These are phyloP conservation scores for Logfia minima DNA, from an alignment of 129 eudicot species.

Conservation along the genomic window DNA sequence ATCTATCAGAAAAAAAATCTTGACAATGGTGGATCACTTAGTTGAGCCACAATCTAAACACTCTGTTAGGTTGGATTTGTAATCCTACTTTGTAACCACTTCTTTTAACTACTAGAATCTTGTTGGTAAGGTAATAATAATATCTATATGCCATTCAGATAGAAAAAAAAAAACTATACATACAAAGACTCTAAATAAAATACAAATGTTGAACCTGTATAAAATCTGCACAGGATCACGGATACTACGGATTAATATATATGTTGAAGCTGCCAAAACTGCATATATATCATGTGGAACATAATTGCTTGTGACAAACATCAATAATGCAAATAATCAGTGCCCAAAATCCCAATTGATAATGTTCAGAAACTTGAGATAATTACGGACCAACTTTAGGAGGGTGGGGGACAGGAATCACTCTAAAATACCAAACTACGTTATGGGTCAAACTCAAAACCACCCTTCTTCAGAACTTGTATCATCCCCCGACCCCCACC, in stretches of 20 bases:
- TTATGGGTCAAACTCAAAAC: neutral
- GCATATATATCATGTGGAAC: neutral
- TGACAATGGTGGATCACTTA: too few species aligned
- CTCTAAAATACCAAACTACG: neutral
- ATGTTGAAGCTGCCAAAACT: neutral
- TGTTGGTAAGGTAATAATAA: too few species aligned
- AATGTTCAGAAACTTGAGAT: neutral
- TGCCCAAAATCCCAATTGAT: neutral
- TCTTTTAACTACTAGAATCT: too few species aligned
- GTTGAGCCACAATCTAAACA: too few species aligned
- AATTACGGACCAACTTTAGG: neutral
- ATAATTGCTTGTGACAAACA: neutral
- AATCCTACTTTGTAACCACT: too few species aligned
- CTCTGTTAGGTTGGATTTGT: too few species aligned
- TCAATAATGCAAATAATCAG: neutral
- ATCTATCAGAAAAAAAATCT: too few species aligned
- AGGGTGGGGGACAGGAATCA: slow-evolving; percentile 3
- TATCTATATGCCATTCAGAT: too few species aligned
- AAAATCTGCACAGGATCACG: neutral
- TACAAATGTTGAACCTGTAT: neutral
- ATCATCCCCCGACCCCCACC: neutral
- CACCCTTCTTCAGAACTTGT: neutral
- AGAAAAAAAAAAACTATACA: too few species aligned
- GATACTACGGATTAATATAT: too few species aligned
- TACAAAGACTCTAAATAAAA: too few species aligned